phyloP scores from a whole-genome alignment of 306 rosid species.

The Sphenostylis stenocarpa region DNA sequence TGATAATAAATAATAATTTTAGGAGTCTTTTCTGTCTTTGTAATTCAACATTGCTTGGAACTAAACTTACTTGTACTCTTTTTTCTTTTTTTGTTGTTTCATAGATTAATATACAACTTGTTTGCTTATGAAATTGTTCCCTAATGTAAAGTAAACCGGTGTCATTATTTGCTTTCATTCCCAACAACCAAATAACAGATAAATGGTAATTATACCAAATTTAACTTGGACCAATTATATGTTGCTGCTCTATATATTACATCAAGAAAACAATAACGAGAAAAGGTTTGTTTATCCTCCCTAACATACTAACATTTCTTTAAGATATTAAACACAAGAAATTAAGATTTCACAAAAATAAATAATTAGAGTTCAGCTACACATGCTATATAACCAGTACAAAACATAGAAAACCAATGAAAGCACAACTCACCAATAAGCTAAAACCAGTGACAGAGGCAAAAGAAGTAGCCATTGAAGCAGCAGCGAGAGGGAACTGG shows the following conservation, averaged over 20 bases:
- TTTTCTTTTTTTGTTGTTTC: neutral
- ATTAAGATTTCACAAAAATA: neutral
- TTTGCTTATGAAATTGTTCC: neutral
- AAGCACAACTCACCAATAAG: slow-evolving; percentile 54
- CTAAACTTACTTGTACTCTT: neutral
- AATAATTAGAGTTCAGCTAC: neutral
- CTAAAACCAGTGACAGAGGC: slow-evolving; percentile 73
- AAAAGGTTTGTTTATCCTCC: neutral
- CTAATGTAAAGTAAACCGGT: neutral
- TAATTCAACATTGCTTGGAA: neutral
- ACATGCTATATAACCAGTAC: neutral
- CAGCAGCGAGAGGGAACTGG: slow-evolving; percentile 56
- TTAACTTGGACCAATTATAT: neutral
- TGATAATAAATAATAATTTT: neutral
- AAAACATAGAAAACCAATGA: neutral
- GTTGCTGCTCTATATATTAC: neutral
- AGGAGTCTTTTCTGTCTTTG: neutral
- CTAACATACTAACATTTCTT: neutral
- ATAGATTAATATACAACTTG: neutral
- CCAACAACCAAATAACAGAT: neutral
- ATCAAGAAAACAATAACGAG: neutral
- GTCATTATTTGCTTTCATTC: neutral
- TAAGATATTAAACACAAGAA: neutral
- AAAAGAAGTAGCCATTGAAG: slow-evolving; percentile 79
- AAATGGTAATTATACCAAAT: neutral